A percentile compares a stretch with the other conserved stretches of the same genome.
These are phyloP conservation scores for Cercospora sojina DNA, from an alignment of 2,329 filamentous ascomycete species.

Conservation along the genomic window DNA sequence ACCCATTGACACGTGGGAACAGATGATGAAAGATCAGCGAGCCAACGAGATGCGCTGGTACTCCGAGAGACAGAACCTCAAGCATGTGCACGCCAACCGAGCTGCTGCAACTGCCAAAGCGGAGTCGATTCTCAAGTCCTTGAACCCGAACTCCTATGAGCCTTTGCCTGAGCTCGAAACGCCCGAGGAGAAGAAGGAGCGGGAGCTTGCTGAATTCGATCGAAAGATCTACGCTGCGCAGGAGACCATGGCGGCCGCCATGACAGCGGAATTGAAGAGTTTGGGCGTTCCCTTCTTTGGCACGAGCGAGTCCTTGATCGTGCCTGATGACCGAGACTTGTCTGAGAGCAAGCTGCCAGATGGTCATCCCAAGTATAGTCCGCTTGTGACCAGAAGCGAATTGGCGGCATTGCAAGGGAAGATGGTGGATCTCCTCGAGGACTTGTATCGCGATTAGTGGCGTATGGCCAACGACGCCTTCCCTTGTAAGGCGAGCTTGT, in stretches of 20 bases:
- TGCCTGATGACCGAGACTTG: slow-evolving; percentile 32
- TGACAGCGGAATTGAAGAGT: slow-evolving; percentile 55
- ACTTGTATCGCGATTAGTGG: slow-evolving; percentile 41
- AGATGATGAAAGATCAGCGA: slow-evolving; percentile 64
- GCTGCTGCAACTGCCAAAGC: slow-evolving; percentile 33
- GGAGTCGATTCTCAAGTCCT: slow-evolving; percentile 35
- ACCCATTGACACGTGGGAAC: slow-evolving; percentile 29
- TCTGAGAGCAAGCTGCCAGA: slow-evolving; percentile 19
- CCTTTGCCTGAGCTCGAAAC: slow-evolving; percentile 14
- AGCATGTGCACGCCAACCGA: slow-evolving; percentile 35
- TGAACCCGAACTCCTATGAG: slow-evolving; percentile 22
- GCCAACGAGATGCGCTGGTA: slow-evolving; percentile 62
- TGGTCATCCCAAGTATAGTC: slow-evolving; percentile 30
- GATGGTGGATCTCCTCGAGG: slow-evolving; percentile 42
- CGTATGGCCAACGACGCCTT: not conserved
- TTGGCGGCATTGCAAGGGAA: slow-evolving; percentile 36
- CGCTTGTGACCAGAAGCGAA: slow-evolving; percentile 36
- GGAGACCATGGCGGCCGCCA: slow-evolving; percentile 58
- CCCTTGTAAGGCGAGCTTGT: not conserved
- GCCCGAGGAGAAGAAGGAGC: slow-evolving; percentile 39
- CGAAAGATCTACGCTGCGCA: slow-evolving; percentile 62
- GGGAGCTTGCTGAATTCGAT: slow-evolving; percentile 60
- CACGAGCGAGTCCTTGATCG: slow-evolving; percentile 47
- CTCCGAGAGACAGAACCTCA: slow-evolving; percentile 36
- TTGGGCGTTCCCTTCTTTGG: slow-evolving; percentile 64